Conservation (phyloP, 1,284 basidiomycete species). For the Ganoderma multipileum region DNA sequence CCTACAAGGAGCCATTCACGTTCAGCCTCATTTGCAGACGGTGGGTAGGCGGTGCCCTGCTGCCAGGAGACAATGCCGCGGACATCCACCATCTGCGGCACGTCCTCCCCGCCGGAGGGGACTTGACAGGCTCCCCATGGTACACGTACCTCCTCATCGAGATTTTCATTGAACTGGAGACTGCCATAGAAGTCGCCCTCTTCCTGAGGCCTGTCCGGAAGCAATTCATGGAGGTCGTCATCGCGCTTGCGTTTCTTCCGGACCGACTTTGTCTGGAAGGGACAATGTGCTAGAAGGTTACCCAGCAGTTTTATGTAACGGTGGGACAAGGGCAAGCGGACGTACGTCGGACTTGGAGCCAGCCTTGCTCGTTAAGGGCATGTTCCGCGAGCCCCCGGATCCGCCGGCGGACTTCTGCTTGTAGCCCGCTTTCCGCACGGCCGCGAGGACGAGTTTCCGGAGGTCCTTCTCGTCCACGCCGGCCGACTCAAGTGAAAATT, state of each 20-base stretch:
- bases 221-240: constrained; percentile 61
- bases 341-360: constrained; percentile 28
- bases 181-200: constrained; percentile 57
- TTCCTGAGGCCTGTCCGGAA: constrained; percentile 60
- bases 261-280: constrained; percentile 10
- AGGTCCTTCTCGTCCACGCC: constrained; percentile 76
- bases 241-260: constrained; percentile 50
- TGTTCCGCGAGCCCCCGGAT: constrained; percentile 1
- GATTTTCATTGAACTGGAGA: constrained; percentile 74
- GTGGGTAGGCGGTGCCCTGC: neutral
- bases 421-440: constrained; percentile 72
- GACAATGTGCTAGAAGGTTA: constrained; percentile 1
- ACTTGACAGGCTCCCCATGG: neutral
- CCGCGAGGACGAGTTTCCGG: constrained; percentile 65
- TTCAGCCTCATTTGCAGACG: constrained; percentile 14
- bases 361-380: constrained; percentile 17
- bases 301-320: constrained; percentile 18
- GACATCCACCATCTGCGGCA: constrained; percentile 2
- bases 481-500: constrained; percentile 60
- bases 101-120: constrained; percentile 6
- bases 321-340: constrained; percentile 12
- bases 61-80: constrained; percentile 7
- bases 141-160: constrained; percentile 67
- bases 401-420: constrained; percentile 34
- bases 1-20: constrained; percentile 46